Base-by-base conservation (phyloP, 352 stramenopile genomes). In the Phytophthora boehmeriae region DNA sequence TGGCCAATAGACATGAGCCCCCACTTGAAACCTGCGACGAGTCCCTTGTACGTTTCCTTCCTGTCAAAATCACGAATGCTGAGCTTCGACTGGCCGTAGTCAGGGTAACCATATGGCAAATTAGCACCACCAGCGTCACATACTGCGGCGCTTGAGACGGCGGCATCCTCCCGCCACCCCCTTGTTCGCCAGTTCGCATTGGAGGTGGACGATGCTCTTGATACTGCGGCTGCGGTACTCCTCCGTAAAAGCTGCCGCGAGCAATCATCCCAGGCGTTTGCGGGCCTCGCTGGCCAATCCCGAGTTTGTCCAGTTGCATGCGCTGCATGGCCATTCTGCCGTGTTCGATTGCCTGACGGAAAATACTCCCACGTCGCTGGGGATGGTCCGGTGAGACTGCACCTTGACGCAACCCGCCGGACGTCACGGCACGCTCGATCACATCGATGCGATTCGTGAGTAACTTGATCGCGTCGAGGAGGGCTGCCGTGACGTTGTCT, bases 1-100 rank as follows among this genome's bases (percentile, higher is more conserved):
- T 59, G 28, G 9, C 45, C 43, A 8, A 52, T 46, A 16, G 42
- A 46, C 41, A 59, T 17, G n/a, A 59, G 20, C 13, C 27, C 27
- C 41, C 19, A 28, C 42, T 59, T 42, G 8, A 59, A 59, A 4
- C 52, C 11, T 22, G 32, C n/a, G 6, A 16, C 39, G 13, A 59
- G 22, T 3, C 39, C 19, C 41, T 59, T 59, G 41, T 45, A 38
- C 13, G 36, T 48, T 38, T 59, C 20, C 4, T 13, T 9, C 16
- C 32, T 28, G 30, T 59, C 22, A 32, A 59, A 52, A 2, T 27
- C 45, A 5, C n/a, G 8, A n/a, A 36, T 36, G 30, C 11, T 36
- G 6, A 36, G 30, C 11, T 36, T 36, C 6, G 30, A 36, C 30
- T 36, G 30, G 11, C 30, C 30, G 11, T 36, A 11, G 6, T 6